Base-by-base conservation (phyloP, 768 basidiomycete species). In the Lentinus brumalis region DNA sequence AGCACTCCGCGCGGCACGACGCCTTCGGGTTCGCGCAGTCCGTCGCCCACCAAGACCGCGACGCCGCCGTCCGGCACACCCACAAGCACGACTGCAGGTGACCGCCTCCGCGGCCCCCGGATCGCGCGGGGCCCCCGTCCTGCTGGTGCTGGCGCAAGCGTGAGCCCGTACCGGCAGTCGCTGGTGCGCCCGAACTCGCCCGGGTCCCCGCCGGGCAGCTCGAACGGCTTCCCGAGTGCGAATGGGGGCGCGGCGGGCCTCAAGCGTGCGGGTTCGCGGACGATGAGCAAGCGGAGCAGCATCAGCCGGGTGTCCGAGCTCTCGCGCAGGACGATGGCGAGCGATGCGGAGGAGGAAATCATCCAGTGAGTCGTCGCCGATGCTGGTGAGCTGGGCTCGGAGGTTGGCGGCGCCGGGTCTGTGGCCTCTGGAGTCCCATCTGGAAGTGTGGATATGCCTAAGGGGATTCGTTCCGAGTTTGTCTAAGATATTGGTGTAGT, bases 311-410 rank as follows among this genome's bases (percentile, higher is more conserved):
- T 72, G 47, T 67, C 71, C 42, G 61, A 65, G 65, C 75, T 79
- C 59, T 86, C 89, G 55, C 82, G 89, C 69, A 82, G 89, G 72
- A 91, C 90, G 51, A 88, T 89, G 87, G 89, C 87, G 44, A 90
- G 88, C 69, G 91, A 92, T 69, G 90, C 90, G 39, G 91, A 93
- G 70, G 91, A 92, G 63, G 84, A 88, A 65, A 76, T 89, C 59
- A 78, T 88, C 42, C 62, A 63, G 57, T 63, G 58, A 63, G 35
- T 35, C 35, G 35, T 35, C 11, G 35, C 35, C 7, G 7, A 7
- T 11, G 35, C 11, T 1, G 35, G 35, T 35, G 35, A 35, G 6
- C 35, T 6, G 35, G 35, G 11, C 6, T 35, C 21, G 21, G 21
- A 26, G 35, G 7, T 35, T 35, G 35, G 35, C 11, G 35, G 35